Evolutionary conservation across 2,329 filamentous ascomycete genomes (phyloP).

Genomic region (Whalleya microplaca): DNA sequence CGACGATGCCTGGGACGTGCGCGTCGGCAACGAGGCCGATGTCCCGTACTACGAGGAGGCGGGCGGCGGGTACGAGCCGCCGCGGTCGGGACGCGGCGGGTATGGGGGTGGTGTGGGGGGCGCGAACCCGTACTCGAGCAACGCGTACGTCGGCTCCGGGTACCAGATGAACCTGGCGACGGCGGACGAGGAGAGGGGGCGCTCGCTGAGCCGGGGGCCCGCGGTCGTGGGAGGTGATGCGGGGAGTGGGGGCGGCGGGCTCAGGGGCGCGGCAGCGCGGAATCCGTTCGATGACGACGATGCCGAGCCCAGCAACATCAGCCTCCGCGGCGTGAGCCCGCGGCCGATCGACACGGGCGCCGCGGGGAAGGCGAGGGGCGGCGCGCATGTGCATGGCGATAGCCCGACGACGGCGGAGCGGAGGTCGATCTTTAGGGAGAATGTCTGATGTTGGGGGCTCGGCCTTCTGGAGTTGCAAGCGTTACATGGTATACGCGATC

Average conservation of each 20-base stretch:
- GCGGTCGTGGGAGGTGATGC: constrained; percentile 22
- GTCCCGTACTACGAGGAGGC: constrained; percentile 74
- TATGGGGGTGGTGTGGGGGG: constrained; percentile 34
- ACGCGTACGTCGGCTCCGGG: constrained; percentile 37
- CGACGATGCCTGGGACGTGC: constrained; percentile 84
- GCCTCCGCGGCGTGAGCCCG: constrained; percentile 74
- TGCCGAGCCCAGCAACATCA: constrained; percentile 63
- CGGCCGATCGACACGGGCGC: constrained; percentile 63
- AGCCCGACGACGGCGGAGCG: constrained; percentile 36
- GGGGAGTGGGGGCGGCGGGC: constrained; percentile 42
- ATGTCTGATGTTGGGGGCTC: too few species aligned
- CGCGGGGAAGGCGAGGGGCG: constrained; percentile 10
- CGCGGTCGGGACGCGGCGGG: too few species aligned
- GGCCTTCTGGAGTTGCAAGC: too few species aligned
- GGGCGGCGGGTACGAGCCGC: constrained; percentile 65
- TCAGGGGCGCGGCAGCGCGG: constrained; percentile 32
- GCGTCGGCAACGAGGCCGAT: constrained; percentile 75
- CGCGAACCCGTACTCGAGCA: not conserved
- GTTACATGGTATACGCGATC: too few species aligned
- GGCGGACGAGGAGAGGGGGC: constrained; percentile 43
- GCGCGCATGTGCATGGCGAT: constrained; percentile 25
- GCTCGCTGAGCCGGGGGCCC: constrained; percentile 47
- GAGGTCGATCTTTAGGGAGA: constrained; percentile 35
- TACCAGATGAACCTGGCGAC: constrained; percentile 55
- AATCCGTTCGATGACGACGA: constrained; percentile 75